phyloP scores from a whole-genome alignment of 345 rosid genomes.

The Sisymbrium altissimum region DNA sequence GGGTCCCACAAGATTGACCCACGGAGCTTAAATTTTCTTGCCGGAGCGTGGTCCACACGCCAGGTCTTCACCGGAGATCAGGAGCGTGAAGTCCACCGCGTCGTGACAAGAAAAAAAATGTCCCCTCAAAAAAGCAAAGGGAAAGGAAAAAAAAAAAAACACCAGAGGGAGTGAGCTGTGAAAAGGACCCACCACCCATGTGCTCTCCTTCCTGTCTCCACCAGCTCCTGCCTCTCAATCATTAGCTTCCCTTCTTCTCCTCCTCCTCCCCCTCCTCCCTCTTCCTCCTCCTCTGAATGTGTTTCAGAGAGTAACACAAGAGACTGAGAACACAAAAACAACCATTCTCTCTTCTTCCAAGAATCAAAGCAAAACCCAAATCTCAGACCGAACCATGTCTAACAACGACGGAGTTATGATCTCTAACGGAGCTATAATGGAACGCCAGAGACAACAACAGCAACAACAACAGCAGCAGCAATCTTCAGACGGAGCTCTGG shows the following conservation, averaged over 20 bases:
- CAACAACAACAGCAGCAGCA: not conserved
- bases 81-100: conserved; percentile 29
- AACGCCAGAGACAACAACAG: conserved; percentile 46
- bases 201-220: conserved; percentile 98
- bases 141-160: not conserved
- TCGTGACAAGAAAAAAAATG: conserved; percentile 24
- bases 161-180: conserved; percentile 54
- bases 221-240: conserved; percentile 99
- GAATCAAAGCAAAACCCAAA: not conserved
- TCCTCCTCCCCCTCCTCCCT: not conserved
- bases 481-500: conserved; percentile 41
- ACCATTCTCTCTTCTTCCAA: not conserved
- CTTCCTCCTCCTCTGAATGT: not conserved
- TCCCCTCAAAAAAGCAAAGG: conserved; percentile 14
- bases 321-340: not conserved
- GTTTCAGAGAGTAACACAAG: not conserved
- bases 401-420: conserved; percentile 37
- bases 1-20: not conserved
- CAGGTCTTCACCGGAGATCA: not conserved
- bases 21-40: not conserved
- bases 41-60: conserved; percentile 29
- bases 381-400: conserved; percentile 18
- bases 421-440: conserved; percentile 55
- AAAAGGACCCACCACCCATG: conserved; percentile 93
- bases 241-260: conserved; percentile 43